Conservation (phyloP, 176 grass and related monocot genomes). For the Triticum aestivum region DNA sequence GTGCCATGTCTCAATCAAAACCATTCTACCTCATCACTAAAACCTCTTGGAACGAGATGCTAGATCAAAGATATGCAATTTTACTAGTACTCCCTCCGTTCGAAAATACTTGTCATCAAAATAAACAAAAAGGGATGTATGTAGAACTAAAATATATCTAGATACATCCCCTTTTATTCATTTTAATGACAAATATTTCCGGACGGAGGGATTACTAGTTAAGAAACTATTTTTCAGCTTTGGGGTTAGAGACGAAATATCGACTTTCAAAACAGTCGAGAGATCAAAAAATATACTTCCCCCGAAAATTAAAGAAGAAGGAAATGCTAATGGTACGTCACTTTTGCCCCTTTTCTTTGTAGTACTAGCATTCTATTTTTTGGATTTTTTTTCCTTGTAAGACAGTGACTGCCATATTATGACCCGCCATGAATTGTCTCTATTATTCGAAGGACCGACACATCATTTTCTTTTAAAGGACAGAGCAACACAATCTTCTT, state of each 20-base stretch:
- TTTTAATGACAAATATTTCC: too few species aligned
- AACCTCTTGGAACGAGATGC: background rate
- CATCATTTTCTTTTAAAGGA: background rate
- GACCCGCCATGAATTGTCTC: background rate
- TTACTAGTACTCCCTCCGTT: background rate
- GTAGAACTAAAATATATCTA: too few species aligned
- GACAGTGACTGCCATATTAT: background rate
- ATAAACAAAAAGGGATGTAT: too few species aligned
- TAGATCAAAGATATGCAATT: background rate
- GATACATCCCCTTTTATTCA: too few species aligned
- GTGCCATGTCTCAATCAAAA: background rate
- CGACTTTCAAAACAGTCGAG: too few species aligned
- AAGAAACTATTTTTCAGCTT: too few species aligned
- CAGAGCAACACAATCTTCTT: conserved; percentile 21
- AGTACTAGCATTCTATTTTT: too few species aligned
- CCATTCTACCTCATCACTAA: background rate
- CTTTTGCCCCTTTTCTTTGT: too few species aligned
- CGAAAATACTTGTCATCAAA: too few species aligned
- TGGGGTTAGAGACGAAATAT: background rate
- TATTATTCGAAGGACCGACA: background rate
- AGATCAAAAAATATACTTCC: background rate
- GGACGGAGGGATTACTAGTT: too few species aligned
- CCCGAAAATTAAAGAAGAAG: too few species aligned
- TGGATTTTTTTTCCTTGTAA: background rate
- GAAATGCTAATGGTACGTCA: too few species aligned